These are phyloP conservation scores for Tilletia horrida DNA, from an alignment of 1,284 basidiomycete species.

Conservation along the genomic window DNA sequence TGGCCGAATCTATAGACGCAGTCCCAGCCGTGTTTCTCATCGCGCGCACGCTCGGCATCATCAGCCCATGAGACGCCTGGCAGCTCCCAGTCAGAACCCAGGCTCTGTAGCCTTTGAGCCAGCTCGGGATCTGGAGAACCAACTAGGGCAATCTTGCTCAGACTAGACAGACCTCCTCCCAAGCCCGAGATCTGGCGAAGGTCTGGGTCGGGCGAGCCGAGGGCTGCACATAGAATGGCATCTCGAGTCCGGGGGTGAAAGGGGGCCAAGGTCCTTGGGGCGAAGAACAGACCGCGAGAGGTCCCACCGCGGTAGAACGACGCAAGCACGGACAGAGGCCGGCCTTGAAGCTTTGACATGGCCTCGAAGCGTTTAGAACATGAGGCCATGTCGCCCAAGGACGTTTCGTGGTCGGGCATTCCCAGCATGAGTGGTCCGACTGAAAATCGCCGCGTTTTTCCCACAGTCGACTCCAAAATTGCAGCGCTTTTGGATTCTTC, in stretches of 20 bases:
- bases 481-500: too few species aligned
- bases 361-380: too few species aligned
- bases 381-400: too few species aligned
- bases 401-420: too few species aligned
- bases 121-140: conserved; percentile 27
- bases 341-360: conserved; percentile 2
- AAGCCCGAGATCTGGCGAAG: conserved; percentile 70
- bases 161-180: conserved; percentile 73
- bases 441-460: too few species aligned
- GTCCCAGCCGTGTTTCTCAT: conserved; percentile 36
- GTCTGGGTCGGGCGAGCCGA: conserved; percentile 74
- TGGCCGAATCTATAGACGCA: conserved; percentile 52
- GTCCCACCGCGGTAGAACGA: conserved; percentile 65
- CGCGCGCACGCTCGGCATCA: conserved; percentile 23
- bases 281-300: conserved; percentile 72
- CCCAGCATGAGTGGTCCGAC: too few species aligned
- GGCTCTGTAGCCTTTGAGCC: neutral
- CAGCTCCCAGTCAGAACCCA: conserved; percentile 20
- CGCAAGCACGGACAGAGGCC: conserved; percentile 2
- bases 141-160: conserved; percentile 76
- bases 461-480: too few species aligned
- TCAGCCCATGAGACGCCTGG: conserved; percentile 39
- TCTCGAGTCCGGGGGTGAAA: conserved; percentile 53
- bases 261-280: conserved; percentile 58
- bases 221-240: conserved; percentile 63